Conservation (phyloP, 73 alveolate species). For the Symbiodinium pilosum region DNA sequence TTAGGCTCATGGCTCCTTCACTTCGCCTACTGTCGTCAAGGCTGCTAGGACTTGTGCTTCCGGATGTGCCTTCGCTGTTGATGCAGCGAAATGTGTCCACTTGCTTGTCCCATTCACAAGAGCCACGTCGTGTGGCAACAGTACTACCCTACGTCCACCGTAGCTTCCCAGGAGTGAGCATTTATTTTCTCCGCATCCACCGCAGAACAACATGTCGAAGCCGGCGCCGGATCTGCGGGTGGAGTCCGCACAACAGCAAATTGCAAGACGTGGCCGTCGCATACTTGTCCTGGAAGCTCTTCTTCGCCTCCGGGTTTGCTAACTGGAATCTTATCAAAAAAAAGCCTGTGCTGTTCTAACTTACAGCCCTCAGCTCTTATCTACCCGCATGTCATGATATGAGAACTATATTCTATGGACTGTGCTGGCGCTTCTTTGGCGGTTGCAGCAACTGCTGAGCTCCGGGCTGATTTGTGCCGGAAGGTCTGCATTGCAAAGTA, state of each 20-base stretch:
- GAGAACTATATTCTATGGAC: not conserved
- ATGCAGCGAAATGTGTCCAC: too few relatives aligned
- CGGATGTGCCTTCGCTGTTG: too few relatives aligned
- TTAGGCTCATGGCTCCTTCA: too few relatives aligned
- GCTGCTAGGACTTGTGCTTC: too few relatives aligned
- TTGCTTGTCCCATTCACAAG: too few relatives aligned
- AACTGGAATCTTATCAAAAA: too few relatives aligned
- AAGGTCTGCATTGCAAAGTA: slow-evolving; percentile 62
- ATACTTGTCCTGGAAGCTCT: slow-evolving; percentile 75
- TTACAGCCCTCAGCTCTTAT: not conserved
- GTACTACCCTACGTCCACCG: too few relatives aligned
- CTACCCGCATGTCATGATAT: not conserved
- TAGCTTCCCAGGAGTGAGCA: too few relatives aligned
- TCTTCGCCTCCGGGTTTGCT: slow-evolving; percentile 18
- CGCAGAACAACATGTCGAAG: slow-evolving; percentile 8
- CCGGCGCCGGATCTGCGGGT: not conserved
- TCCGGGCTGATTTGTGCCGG: slow-evolving; percentile 55
- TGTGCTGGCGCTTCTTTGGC: not conserved
- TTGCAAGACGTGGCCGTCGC: slow-evolving; percentile 33
- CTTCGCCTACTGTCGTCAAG: too few relatives aligned
- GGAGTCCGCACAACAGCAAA: slow-evolving; percentile 7
- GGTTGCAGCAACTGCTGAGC: not conserved
- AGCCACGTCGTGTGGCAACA: too few relatives aligned
- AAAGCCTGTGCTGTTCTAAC: too few relatives aligned
- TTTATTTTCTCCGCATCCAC: slow-evolving; percentile 1